Evolutionary conservation across 164 flowering plant species (phyloP), one percentile per base, ranked within the genome.

Genomic region (Vitis riparia): DNA sequence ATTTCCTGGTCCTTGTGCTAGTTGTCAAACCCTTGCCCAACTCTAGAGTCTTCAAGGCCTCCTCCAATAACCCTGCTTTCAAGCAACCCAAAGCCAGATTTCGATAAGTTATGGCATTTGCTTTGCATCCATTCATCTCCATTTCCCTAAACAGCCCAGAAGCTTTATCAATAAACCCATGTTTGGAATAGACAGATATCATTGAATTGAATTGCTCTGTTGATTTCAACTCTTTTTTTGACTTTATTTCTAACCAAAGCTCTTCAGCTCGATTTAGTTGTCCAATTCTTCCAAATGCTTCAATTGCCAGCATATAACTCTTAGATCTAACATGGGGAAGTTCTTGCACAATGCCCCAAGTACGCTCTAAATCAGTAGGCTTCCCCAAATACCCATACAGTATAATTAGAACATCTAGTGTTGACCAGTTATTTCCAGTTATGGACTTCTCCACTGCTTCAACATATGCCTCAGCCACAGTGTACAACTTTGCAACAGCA

Each of bases 21-120:
- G 83, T 74, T 30, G 48, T 71, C 58, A 80, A 51, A 51, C 78
- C 75, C 67, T 11, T 68, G 4, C 92, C 97, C 69, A 81, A 58
- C 16, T 84, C 91, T 19, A 91, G 74, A 17, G 98, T 87, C 77
- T 83, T 91, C 63, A 88, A 57, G 12, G 83, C 85, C 80, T 91
- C 94, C 50, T 82, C 77, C 15, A 83, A 67, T 66, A 94, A 73
- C 14, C 82, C 88, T 1, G 87, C 86, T 78, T 84, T 91, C 75
- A 91, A 79, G 80, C 94, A 93, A 62, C 98, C 97, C 70, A 95
- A 68, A 27, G 94, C 87, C 17, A 93, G 98, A 82, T 90, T 85
- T 15, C 97, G 72, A 71, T 78, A 89, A 11, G 98, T 93, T 64
- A 91, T 90, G 44, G 92, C 83, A 77, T 93, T 96, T 32, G 97